A percentile compares a stretch with the other conserved stretches of the same genome.
These are phyloP conservation scores for Ustilago hordei DNA, from an alignment of 1,284 basidiomycete species.

Conservation along the genomic window DNA sequence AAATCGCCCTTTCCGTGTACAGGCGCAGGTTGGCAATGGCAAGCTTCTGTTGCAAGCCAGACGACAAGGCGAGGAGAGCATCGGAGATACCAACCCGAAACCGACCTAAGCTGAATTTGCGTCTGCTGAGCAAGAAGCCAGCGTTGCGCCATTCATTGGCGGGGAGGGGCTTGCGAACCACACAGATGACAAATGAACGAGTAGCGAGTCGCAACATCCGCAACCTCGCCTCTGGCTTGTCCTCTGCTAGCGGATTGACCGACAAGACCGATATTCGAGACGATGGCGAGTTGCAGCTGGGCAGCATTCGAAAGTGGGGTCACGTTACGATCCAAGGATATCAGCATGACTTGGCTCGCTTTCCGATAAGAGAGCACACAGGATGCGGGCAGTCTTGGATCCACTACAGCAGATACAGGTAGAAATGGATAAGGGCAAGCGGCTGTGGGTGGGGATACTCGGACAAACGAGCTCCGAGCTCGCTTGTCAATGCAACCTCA, in stretches of 20 bases:
- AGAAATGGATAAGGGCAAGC: not conserved
- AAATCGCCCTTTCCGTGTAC: not conserved
- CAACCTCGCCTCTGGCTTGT: not conserved
- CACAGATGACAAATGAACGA: slow-evolving; percentile 1
- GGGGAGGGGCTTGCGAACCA: not conserved
- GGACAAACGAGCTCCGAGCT: slow-evolving; percentile 11
- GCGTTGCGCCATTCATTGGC: not conserved
- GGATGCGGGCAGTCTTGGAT: slow-evolving; percentile 3
- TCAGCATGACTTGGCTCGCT: not conserved
- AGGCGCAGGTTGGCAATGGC: slow-evolving; percentile 2
- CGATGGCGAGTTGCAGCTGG: not conserved
- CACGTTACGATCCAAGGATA: slow-evolving; percentile 10
- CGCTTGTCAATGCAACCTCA: not conserved
- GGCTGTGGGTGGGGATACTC: not conserved
- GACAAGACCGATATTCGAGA: slow-evolving; percentile 11
- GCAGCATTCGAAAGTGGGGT: slow-evolving; percentile 11
- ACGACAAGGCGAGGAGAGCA: not conserved
- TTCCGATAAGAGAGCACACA: not conserved
- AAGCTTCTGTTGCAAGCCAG: not conserved
- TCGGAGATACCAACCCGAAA: slow-evolving; percentile 7
- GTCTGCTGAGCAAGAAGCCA: not conserved
- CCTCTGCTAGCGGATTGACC: slow-evolving; percentile 11
- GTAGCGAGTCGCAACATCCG: not conserved
- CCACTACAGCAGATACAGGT: not conserved
- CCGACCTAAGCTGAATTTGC: not conserved